phyloP scores from a whole-genome alignment of 2,329 filamentous ascomycete species.

The Monosporascus sp. region DNA sequence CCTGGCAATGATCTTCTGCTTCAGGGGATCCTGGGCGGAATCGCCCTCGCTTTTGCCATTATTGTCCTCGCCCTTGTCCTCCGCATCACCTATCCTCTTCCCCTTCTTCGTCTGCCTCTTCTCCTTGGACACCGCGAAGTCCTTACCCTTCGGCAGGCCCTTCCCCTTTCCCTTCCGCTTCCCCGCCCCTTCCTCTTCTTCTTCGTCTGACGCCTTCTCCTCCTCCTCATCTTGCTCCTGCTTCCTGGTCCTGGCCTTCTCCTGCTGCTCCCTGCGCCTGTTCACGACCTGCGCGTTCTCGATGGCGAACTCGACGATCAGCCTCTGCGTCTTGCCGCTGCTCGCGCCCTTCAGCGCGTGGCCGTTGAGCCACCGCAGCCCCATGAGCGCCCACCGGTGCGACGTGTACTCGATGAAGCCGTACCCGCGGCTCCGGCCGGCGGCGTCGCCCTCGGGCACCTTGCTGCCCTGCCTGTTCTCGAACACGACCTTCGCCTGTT shows the following conservation, averaged over 20 bases:
- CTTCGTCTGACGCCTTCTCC: slow-evolving; percentile 8
- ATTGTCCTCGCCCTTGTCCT: slow-evolving; percentile 6
- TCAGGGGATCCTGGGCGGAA: slow-evolving; percentile 33
- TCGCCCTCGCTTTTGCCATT: slow-evolving; percentile 20
- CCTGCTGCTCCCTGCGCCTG: slow-evolving; percentile 58
- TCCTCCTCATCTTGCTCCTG: slow-evolving; percentile 22
- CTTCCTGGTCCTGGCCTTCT: slow-evolving; percentile 15
- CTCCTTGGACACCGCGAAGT: slow-evolving; percentile 30
- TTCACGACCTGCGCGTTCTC: slow-evolving; percentile 96
- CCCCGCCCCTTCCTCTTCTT: slow-evolving; percentile 4
- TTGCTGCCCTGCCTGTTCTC: slow-evolving; percentile 83
- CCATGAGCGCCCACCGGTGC: slow-evolving; percentile 92
- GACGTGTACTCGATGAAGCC: slow-evolving; percentile 96
- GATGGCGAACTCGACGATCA: slow-evolving; percentile 96
- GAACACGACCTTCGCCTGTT: slow-evolving; percentile 91
- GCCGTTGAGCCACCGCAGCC: slow-evolving; percentile 87
- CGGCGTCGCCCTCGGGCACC: slow-evolving; percentile 68
- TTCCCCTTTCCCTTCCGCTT: slow-evolving; percentile 5
- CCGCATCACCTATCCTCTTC: slow-evolving; percentile 5
- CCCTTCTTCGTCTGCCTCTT: slow-evolving; percentile 9
- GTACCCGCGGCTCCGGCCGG: slow-evolving; percentile 83
- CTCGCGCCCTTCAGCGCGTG: slow-evolving; percentile 50
- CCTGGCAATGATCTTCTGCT: slow-evolving; percentile 76
- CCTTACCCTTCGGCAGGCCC: slow-evolving; percentile 18
- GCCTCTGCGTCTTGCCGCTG: slow-evolving; percentile 73